Evolutionary conservation across 768 basidiomycete species (phyloP).

Genomic region (Chalciporus piperatus): DNA sequence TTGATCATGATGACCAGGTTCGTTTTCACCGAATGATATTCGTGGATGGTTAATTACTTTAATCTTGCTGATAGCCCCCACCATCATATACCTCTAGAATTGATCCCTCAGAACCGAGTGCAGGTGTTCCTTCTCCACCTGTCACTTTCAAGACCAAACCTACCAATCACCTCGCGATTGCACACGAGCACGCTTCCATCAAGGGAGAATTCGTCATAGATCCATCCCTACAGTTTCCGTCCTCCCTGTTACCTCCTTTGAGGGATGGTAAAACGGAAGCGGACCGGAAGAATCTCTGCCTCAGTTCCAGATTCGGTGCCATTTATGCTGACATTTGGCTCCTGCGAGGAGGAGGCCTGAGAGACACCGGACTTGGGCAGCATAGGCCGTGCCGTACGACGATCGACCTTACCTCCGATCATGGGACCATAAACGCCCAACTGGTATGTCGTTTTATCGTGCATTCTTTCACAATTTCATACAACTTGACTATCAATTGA

Average conservation of each 20-base stretch:
- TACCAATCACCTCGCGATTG: conserved; percentile 23
- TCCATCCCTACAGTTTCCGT: conserved; percentile 39
- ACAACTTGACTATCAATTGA: background rate
- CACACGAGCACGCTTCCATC: conserved; percentile 5
- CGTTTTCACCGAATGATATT: too few relatives aligned
- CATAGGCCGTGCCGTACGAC: conserved; percentile 13
- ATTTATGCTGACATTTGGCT: conserved; percentile 43
- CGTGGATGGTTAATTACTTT: too few relatives aligned
- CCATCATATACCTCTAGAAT: conserved; percentile 18
- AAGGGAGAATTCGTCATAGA: conserved; percentile 41
- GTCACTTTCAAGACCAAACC: conserved; percentile 24
- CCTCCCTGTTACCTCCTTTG: conserved; percentile 39
- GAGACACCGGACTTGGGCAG: conserved; percentile 6
- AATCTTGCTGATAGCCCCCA: conserved; percentile 16
- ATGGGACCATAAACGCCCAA: conserved; percentile 15
- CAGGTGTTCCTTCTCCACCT: background rate
- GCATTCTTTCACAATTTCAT: too few relatives aligned
- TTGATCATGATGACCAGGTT: too few relatives aligned
- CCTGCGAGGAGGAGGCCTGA: conserved; percentile 1
- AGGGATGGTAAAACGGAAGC: conserved; percentile 33
- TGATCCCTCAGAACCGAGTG: background rate
- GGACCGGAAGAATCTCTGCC: conserved; percentile 38
- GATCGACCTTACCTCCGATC: conserved; percentile 15
- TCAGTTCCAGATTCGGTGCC: conserved; percentile 33
- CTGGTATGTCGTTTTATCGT: conserved; percentile 17